Evolutionary conservation across 31 red algal species (phyloP), one percentile per base, ranked within the genome.

Genomic region (Asparagopsis taxiformis): DNA sequence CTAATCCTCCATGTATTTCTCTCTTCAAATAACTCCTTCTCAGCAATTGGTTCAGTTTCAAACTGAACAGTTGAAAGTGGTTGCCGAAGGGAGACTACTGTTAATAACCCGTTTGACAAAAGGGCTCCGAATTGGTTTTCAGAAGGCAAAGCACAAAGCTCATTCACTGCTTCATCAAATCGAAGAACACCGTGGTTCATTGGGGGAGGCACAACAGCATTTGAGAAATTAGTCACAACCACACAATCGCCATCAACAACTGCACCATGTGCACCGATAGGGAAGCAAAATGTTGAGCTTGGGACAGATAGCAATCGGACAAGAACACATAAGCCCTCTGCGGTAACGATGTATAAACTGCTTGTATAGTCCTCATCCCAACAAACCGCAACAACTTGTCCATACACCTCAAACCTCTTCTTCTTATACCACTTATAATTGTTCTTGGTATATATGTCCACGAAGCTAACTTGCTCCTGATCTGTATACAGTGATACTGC

Each of bases 391-490:
- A 70, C 20, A 22, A 88, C 49, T 16, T 39, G 22, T 21, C 16
- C 38, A 0, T 10, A 3, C 6, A 72, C 55, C 3, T 41, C 31
- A 36, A 88, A 11, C 10, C 3, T 60, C 65, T 71, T 77, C 38
- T 77, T 77, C 25, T 51, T 49, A 63, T 88, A 88, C 83, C 83
- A 88, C 11, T 72, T 57, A 29, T 88, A 88, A 32, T 88, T 88
- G 8, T 13, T 55, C 19, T 56, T 56, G 34, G 56, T 65, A 37
- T 58, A 88, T 0, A 88, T 41, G 20, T 54, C 41, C 15, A 59
- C 54, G 15, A 17, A 46, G 13, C 41, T 46, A n/a, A 58, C 44
- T 23, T 65, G 26, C 24, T 65, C 10, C 24, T 1, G 41, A n/a
- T 33, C 46, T 19, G 17, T 33, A 9, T 46, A 5, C 21, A 19